These are phyloP conservation scores for Tagetes patula DNA, from an alignment of 129 eudicot species.

Conservation along the genomic window DNA sequence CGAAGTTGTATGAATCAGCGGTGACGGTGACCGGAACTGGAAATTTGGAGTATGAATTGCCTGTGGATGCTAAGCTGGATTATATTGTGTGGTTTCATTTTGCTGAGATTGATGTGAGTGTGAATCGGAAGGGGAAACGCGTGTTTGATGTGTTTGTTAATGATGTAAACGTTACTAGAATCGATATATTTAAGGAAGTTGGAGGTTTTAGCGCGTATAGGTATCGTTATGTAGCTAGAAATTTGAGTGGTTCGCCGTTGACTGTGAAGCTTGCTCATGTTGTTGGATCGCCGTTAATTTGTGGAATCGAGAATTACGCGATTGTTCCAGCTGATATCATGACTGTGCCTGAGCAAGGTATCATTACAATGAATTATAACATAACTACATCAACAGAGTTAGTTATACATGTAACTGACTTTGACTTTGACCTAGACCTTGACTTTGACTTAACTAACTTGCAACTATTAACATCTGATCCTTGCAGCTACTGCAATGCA, in stretches of 20 bases:
- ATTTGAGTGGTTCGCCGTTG: slow-evolving; percentile 64
- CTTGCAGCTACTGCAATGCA: slow-evolving; percentile 77
- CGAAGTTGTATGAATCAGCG: slow-evolving; percentile 68
- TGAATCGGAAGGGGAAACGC: slow-evolving; percentile 70
- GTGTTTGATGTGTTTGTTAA: slow-evolving; percentile 86
- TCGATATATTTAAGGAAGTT: slow-evolving; percentile 71
- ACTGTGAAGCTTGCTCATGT: slow-evolving; percentile 68
- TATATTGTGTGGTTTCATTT: slow-evolving; percentile 90
- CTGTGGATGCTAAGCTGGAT: slow-evolving; percentile 89
- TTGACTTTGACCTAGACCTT: neutral
- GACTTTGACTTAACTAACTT: slow-evolving; percentile 2
- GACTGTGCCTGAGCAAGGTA: slow-evolving; percentile 91
- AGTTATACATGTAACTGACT: neutral
- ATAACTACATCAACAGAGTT: neutral
- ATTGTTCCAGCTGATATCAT: slow-evolving; percentile 83
- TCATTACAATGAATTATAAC: neutral
- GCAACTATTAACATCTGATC: neutral
- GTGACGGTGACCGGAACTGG: slow-evolving; percentile 44
- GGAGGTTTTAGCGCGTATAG: slow-evolving; percentile 85
- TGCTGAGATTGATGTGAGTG: slow-evolving; percentile 83
- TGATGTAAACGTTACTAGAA: slow-evolving; percentile 63
- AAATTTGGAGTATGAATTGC: slow-evolving; percentile 65
- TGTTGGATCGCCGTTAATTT: slow-evolving; percentile 69
- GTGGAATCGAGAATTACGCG: slow-evolving; percentile 93
- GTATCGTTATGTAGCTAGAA: slow-evolving; percentile 64